Base-by-base conservation (phyloP, 192 early-diverging fungal genomes). In the Chytriomyces sp. region DNA sequence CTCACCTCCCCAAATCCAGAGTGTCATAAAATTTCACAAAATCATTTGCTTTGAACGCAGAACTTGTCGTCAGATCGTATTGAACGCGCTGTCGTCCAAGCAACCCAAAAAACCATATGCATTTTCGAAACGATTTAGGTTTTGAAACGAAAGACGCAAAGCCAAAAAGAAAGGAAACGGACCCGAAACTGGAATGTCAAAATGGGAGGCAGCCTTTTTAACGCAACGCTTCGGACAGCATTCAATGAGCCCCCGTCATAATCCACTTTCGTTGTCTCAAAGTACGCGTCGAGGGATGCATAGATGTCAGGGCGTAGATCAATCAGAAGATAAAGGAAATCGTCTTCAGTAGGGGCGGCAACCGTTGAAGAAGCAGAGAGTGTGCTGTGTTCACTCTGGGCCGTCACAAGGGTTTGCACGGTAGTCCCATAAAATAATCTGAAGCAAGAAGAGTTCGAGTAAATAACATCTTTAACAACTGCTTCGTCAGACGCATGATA, bases 351-450 rank as follows among this genome's bases (percentile, higher is more conserved):
- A 6, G 18, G 13, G 47, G 16, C 53, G 20, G 53, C 23, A 35
- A 35, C 35, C 35, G 35, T 35, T 35, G 35, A 35, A 35, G 35
- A 35, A 35, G 35, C 35, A 35, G 35, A 35, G 35, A 26, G 44
- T 64, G 45, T 9, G 26, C 18, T 24, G 46, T 18, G 50, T 13
- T 26, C 73, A 61, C 16, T 10, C 7, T 8, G 45, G 10, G 7
- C 47, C 61, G 13, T 24, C 63, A 49, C 23, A 10, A 75, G 26
- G 13, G 35, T 64, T 65, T 75, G 62, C 7, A 65, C 47, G 9
- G 73, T 75, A 61, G 64, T 75, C 48, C 73, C 73, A 35, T 65
- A 64, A 45, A 75, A 75, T 10, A 75, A 48, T 53, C 69, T 72
- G 9, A 26, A 43, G 3, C 53, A 57, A 57, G 20, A 11, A 57